phyloP scores from a whole-genome alignment of 2,329 filamentous ascomycete species.

The Fusarium coffeatum region DNA sequence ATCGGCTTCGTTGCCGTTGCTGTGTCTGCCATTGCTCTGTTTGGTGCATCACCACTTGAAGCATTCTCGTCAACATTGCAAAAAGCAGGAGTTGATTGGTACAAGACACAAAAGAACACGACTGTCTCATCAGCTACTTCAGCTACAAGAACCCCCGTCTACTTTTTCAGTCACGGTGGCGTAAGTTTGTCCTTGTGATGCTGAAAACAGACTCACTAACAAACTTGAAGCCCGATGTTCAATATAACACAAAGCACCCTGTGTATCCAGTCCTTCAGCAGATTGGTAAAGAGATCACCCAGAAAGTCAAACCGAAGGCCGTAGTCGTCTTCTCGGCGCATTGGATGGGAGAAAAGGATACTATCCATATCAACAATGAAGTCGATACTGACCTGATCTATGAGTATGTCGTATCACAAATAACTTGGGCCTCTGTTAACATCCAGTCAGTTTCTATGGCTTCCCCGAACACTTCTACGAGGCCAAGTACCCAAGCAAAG shows the following conservation, averaged over 20 bases:
- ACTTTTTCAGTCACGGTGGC: constrained; percentile 64
- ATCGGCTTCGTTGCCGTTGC: constrained; percentile 39
- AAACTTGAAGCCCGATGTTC: constrained; percentile 66
- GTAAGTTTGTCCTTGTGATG: constrained; percentile 48
- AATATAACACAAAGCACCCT: constrained; percentile 75
- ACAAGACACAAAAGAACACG: constrained; percentile 21
- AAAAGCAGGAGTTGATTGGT: constrained; percentile 35
- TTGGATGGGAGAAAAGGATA: constrained; percentile 71
- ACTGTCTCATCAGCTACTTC: not conserved
- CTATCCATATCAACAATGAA: constrained; percentile 73
- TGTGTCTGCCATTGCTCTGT: constrained; percentile 42
- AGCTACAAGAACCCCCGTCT: constrained; percentile 53
- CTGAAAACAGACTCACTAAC: not conserved
- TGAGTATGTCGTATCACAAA: constrained; percentile 58
- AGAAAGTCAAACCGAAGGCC: constrained; percentile 75
- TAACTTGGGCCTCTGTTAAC: constrained; percentile 28
- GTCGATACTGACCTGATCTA: constrained; percentile 75
- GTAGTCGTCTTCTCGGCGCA: constrained; percentile 83
- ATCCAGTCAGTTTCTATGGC: constrained; percentile 68
- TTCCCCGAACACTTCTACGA: constrained; percentile 78
- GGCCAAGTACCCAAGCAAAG: constrained; percentile 72
- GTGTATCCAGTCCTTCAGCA: constrained; percentile 72
- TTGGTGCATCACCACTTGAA: constrained; percentile 40
- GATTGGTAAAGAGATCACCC: constrained; percentile 77
- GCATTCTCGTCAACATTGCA: constrained; percentile 41